phyloP scores from a whole-genome alignment of 352 stramenopile genomes.

The Phytophthora podocarpi region DNA sequence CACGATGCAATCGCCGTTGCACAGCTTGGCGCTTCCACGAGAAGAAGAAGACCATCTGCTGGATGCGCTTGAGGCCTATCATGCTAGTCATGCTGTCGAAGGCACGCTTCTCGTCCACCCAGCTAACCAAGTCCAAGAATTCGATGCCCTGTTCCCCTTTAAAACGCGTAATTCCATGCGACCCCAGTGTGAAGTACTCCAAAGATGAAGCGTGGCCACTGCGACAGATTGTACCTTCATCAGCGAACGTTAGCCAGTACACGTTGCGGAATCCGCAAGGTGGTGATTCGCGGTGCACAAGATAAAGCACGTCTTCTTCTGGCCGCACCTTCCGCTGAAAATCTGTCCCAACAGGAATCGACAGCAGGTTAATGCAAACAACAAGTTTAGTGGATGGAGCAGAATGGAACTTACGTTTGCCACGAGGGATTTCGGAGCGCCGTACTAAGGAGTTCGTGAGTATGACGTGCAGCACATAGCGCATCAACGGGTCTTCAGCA shows the following conservation, averaged over 20 bases:
- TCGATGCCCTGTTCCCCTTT: conserved; percentile 43
- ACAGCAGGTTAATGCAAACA: neutral
- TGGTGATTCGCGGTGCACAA: conserved; percentile 42
- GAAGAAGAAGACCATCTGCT: conserved; percentile 78
- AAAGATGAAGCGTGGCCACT: neutral
- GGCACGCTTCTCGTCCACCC: conserved; percentile 72
- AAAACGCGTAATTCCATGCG: conserved; percentile 65
- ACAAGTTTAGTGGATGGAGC: neutral
- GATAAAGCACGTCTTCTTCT: conserved; percentile 66
- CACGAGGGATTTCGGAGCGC: conserved; percentile 40
- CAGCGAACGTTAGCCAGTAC: conserved; percentile 63
- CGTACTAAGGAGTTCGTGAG: conserved; percentile 29
- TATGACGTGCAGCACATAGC: conserved; percentile 52
- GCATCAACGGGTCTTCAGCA: conserved; percentile 45
- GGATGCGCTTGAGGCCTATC: conserved; percentile 60
- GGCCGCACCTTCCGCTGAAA: conserved; percentile 23
- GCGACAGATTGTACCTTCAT: conserved; percentile 37
- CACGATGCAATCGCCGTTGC: conserved; percentile 42
- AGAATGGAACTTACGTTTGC: conserved; percentile 32
- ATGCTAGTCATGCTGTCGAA: conserved; percentile 81
- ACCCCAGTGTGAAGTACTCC: conserved; percentile 67
- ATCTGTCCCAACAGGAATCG: conserved; percentile 5
- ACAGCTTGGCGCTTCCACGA: conserved; percentile 70
- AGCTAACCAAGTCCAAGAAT: conserved; percentile 55
- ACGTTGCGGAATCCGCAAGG: conserved; percentile 71